Base-by-base conservation (phyloP, 805 yeast genomes). In the Kodamaea jinghongensis region DNA sequence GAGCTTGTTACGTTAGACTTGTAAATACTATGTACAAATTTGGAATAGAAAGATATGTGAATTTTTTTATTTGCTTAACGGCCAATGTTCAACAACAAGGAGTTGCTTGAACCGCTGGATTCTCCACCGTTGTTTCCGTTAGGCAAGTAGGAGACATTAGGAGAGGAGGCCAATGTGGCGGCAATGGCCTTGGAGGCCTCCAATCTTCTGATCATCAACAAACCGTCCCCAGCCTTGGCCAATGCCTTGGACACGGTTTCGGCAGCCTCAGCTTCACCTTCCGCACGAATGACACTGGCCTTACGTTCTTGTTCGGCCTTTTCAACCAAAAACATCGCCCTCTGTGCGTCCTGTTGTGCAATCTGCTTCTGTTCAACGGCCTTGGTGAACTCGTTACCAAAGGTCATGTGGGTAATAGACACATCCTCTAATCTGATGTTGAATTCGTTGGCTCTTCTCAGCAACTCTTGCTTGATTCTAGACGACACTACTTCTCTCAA, bases 231-330 rank as follows among this genome's bases (percentile, higher is more conserved):
- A 16, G 95, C 89, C 70, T 89, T 90, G 39, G 83, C 79, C 50
- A 93, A 76, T 4, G 98, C 97, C 65, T 82, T 86, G 26, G 96
- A 88, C 47, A 93, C 93, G 45, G 81, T 81, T 45, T 93, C 98
- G 3, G 99, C 99, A 43, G 96, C 88, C 65, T 93, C 98, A 36
- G 99, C 99, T 70, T 93, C 99, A 68, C 98, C 99, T 67, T 93
- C 99, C 20, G 99, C 99, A 56, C 98, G 81, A 51, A 93, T 90
- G 54, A 93, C 88, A 34, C 86, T 72, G 2, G 98, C 99, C 63
- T 85, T 90, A 60, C 96, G 80, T 65, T 91, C 98, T 70, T 93
- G 99, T 65, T 93, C 97, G 6, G 98, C 98, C 60, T 85, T 85
- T 59, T 90, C 97, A 41, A 93, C 51, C 44, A 87, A 72, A 59